Evolutionary conservation across 768 basidiomycete species (phyloP), one percentile per base, ranked within the genome.

Genomic region (Naganishia onofrii): DNA sequence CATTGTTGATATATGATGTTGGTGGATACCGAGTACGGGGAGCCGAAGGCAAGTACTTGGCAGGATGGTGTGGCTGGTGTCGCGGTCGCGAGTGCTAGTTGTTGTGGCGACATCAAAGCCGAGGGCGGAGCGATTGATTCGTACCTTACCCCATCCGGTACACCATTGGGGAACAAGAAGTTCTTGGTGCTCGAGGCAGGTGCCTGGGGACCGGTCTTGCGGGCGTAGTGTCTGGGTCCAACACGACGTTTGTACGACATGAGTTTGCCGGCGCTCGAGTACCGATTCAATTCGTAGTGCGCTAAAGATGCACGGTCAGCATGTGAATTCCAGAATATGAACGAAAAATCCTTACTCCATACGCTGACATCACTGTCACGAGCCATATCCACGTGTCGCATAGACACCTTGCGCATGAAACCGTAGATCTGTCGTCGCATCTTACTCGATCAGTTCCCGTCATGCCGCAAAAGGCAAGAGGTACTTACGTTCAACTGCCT

Each of bases 231-330:
- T 77, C 93, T 92, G 34, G 93, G 93, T 21, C 92, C 93, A 5
- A 96, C 93, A 75, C 93, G 90, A 71, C 93, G 90, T 82, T 95
- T 95, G 84, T 94, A 95, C 81, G 91, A 92, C 68, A 92, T 89
- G 65, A 95, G 90, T 66, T 93, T 89, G 72, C 92, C 93, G 67
- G 90, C 86, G 2, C 91, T 88, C 0, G 93, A 96, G 80, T 91
- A 89, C 67, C 93, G 88, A 81, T 91, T 92, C 76, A 96, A 87
- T 44, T 90, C 92, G 8, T 91, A 91, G 75, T 96, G 93, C 6
- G 93, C 92, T 92, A 79, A 73, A 66, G 72, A 60, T 71, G 55
- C 56, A 31, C 17, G 9, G 70, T 54, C 10, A 66, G 65, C 48
- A 17, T n/a, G 10, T 7, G 23, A 1, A 3, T 7, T n/a, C 23